phyloP scores from a whole-genome alignment of 2,329 filamentous ascomycete genomes.

The Albophoma yamanashiensis region DNA sequence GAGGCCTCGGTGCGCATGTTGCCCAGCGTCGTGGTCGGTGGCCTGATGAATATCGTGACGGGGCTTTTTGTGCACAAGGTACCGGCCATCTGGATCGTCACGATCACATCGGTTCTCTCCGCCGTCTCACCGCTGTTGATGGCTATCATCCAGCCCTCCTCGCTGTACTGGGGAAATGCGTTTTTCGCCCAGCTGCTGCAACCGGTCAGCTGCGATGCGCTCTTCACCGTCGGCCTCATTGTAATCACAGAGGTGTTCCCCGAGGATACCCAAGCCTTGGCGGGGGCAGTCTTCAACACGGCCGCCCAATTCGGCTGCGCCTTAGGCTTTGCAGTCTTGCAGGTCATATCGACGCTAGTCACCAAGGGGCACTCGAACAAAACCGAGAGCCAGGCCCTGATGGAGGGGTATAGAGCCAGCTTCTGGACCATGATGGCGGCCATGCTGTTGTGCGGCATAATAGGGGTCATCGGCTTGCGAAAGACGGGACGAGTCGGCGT shows the following conservation, averaged over 20 bases:
- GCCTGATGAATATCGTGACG: constrained; percentile 28
- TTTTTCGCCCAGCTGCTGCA: constrained; percentile 31
- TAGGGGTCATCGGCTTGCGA: constrained; percentile 28
- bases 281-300: constrained; percentile 52
- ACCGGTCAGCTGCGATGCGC: constrained; percentile 31
- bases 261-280: constrained; percentile 44
- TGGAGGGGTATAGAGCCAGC: constrained; percentile 36
- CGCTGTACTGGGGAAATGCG: constrained; percentile 39
- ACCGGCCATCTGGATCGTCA: constrained; percentile 26
- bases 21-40: constrained; percentile 32
- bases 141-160: constrained; percentile 36
- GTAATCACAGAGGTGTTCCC: constrained; percentile 45
- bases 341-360: constrained; percentile 30
- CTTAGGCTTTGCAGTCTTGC: constrained; percentile 34
- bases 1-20: constrained; percentile 33
- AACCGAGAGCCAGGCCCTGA: constrained; percentile 19
- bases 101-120: constrained; percentile 27
- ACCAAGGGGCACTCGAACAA: constrained; percentile 20
- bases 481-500: constrained; percentile 34
- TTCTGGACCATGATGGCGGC: constrained; percentile 40
- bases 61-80: constrained; percentile 35
- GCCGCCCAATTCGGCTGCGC: constrained; percentile 43
- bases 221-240: constrained; percentile 46
- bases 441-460: constrained; percentile 27
- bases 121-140: constrained; percentile 40